A percentile compares a stretch with the other conserved stretches of the same genome.
Evolutionary conservation across 169 alveolate species (phyloP).

Genomic region (Cryptosporidium viatorum): DNA sequence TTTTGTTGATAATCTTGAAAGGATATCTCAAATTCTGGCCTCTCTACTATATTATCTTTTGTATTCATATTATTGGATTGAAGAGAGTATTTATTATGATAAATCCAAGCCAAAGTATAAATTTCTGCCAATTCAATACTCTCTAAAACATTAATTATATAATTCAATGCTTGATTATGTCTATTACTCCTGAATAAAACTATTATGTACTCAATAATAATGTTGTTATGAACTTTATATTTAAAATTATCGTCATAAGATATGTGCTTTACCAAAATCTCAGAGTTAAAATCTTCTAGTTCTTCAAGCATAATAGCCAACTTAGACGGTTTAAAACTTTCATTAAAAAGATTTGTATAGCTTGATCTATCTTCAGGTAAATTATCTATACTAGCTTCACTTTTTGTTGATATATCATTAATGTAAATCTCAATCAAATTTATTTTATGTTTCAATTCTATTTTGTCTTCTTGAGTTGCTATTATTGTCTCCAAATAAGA

Average conservation of each 20-base stretch:
- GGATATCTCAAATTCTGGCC: not conserved
- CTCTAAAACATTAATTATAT: slow-evolving; percentile 17
- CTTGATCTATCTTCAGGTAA: not conserved
- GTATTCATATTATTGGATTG: not conserved
- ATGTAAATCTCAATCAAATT: slow-evolving; percentile 44
- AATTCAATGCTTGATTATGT: slow-evolving; percentile 32
- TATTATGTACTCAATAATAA: slow-evolving; percentile 53
- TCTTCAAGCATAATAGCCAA: slow-evolving; percentile 44
- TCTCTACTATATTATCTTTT: not conserved
- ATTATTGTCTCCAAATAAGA: slow-evolving; percentile 55
- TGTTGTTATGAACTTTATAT: slow-evolving; percentile 12
- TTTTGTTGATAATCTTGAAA: not conserved
- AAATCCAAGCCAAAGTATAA: slow-evolving; percentile 53
- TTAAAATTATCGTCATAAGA: not conserved
- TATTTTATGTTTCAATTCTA: slow-evolving; percentile 42
- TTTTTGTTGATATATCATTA: slow-evolving; percentile 1
- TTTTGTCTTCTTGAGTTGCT: not conserved
- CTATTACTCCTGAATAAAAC: slow-evolving; percentile 34
- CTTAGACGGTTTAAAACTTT: slow-evolving; percentile 20
- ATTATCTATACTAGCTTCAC: not conserved
- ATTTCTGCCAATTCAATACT: slow-evolving; percentile 55
- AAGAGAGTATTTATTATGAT: slow-evolving; percentile 33
- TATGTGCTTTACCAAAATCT: slow-evolving; percentile 6
- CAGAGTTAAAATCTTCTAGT: slow-evolving; percentile 8
- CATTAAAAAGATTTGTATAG: slow-evolving; percentile 19